Evolutionary conservation across 495 filamentous ascomycete species (phyloP).

Genomic region (Annulohypoxylon nitens): DNA sequence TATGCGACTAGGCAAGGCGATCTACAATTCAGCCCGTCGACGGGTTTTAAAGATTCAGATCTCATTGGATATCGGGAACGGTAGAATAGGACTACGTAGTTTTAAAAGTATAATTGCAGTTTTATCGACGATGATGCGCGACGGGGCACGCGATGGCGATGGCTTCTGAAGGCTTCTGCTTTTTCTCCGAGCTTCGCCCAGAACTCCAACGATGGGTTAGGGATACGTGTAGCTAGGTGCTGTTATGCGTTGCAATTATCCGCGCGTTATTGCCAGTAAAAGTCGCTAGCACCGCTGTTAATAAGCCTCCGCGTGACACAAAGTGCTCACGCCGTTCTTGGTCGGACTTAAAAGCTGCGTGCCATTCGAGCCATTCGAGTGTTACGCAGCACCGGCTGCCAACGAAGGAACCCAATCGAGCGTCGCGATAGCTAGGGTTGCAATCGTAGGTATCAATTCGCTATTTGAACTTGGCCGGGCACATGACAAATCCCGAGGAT

Average conservation of each 20-base stretch:
- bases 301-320: slow-evolving; percentile 43
- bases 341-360: slow-evolving; percentile 29
- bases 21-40: neutral
- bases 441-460: slow-evolving; percentile 44
- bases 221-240: neutral
- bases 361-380: slow-evolving; percentile 31
- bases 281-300: slow-evolving; percentile 27
- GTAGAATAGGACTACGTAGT: neutral
- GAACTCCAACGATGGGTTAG: slow-evolving; percentile 1
- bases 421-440: slow-evolving; percentile 22
- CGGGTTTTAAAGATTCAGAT: neutral
- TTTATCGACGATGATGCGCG: slow-evolving; percentile 6
- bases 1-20: slow-evolving; percentile 18
- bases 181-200: slow-evolving; percentile 47
- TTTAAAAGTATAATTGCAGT: slow-evolving; percentile 11
- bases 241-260: slow-evolving; percentile 30
- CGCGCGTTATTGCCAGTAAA: slow-evolving; percentile 43
- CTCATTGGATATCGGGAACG: neutral
- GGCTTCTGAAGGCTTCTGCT: slow-evolving; percentile 2
- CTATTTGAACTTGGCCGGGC: slow-evolving; percentile 41
- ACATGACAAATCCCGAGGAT: slow-evolving; percentile 47
- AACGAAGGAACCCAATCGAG: slow-evolving; percentile 28
- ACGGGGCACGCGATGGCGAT: too few species aligned
- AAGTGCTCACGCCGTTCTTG: slow-evolving; percentile 23
- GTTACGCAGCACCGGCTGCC: slow-evolving; percentile 19